Evolutionary conservation across 805 yeast species (phyloP).

Genomic region (Blastobotrys chiropterorum): DNA sequence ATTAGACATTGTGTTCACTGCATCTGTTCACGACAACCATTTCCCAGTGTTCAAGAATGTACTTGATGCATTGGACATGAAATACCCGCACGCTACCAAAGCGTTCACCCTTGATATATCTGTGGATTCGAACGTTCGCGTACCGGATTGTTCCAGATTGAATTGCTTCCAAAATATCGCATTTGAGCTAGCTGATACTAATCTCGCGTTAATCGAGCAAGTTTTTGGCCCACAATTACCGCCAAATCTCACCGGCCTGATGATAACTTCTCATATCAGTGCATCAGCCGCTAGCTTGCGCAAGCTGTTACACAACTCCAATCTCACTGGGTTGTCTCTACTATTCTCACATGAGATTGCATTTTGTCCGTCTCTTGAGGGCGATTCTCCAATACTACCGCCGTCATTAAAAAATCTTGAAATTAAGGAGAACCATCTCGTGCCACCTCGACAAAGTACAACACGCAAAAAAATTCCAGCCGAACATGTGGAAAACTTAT

Average conservation of each 20-base stretch:
- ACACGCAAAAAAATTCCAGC: background rate
- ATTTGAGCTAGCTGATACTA: background rate
- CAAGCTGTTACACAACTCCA: background rate
- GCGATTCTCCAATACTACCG: background rate
- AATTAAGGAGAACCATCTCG: background rate
- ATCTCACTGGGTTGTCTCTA: background rate
- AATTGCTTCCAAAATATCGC: background rate
- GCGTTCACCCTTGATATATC: background rate
- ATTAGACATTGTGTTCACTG: background rate
- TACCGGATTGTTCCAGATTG: background rate
- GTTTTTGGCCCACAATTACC: background rate
- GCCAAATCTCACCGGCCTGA: background rate
- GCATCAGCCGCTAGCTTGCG: background rate
- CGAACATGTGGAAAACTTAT: background rate
- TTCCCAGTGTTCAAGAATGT: background rate
- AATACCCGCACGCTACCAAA: background rate
- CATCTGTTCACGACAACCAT: background rate
- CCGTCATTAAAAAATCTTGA: background rate
- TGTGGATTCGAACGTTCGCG: background rate
- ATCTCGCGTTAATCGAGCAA: background rate
- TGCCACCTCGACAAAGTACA: background rate
- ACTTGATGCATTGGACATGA: background rate
- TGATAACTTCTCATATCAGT: background rate
- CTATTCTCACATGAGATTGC: background rate
- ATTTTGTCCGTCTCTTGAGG: background rate